Percentiles rank a stretch among this genome's conserved stretches.
These are phyloP conservation scores for Pseudonitzschia multiseries DNA, from an alignment of 108 stramenopile genomes.

Conservation along the genomic window DNA sequence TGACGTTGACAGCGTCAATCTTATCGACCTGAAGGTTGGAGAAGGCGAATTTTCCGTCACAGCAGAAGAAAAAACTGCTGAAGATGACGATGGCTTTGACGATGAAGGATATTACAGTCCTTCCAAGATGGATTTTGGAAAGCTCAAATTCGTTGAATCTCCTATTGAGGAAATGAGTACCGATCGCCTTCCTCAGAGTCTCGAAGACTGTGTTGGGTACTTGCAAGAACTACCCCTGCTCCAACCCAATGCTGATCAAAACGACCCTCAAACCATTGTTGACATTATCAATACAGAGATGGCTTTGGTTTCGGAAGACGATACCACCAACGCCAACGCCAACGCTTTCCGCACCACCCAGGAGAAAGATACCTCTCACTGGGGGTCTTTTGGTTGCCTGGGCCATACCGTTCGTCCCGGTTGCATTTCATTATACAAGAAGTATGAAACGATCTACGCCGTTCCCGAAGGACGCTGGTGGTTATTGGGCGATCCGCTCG, in stretches of 20 bases:
- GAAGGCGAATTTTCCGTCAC: neutral
- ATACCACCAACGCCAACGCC: neutral
- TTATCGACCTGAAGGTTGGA: constrained; percentile 15
- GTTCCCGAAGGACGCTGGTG: constrained; percentile 37
- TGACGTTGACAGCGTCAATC: constrained; percentile 13
- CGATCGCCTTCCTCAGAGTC: constrained; percentile 24
- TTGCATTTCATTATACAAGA: constrained; percentile 31
- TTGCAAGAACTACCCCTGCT: constrained; percentile 19
- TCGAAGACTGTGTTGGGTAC: constrained; percentile 33
- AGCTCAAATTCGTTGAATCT: constrained; percentile 23
- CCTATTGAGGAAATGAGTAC: constrained; percentile 16
- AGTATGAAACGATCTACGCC: constrained; percentile 28
- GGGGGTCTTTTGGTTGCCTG: constrained; percentile 10
- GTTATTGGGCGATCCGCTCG: constrained; percentile 7
- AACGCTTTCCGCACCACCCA: neutral
- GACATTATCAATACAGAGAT: constrained; percentile 35
- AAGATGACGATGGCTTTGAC: neutral
- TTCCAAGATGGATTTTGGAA: constrained; percentile 5
- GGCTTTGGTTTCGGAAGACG: neutral
- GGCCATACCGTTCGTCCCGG: constrained; percentile 31
- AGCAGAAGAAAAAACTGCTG: neutral
- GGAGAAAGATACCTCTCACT: constrained; percentile 18
- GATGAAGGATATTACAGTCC: neutral
- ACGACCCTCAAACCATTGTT: constrained; percentile 23
- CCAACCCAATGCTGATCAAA: constrained; percentile 29